Evolutionary conservation across 306 rosid species (phyloP).

Genomic region (Heteromeles arbutifolia): DNA sequence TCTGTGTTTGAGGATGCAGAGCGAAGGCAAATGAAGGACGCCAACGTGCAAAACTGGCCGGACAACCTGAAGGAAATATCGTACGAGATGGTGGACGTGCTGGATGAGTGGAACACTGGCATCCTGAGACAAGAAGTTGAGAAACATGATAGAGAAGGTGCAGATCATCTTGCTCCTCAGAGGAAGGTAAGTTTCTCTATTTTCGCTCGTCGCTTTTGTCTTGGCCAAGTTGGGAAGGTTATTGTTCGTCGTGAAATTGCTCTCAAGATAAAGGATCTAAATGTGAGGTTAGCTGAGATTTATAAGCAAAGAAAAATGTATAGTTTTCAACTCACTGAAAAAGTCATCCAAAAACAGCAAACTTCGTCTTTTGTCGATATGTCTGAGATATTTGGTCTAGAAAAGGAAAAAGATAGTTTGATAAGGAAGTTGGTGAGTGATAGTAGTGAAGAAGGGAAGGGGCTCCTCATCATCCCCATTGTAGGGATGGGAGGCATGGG

Average conservation of each 20-base stretch:
- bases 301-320: background rate
- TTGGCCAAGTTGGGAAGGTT: background rate
- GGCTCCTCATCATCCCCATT: background rate
- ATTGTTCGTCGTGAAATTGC: background rate
- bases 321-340: background rate
- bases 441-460: no score
- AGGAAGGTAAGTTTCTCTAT: slow-evolving; percentile 2
- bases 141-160: background rate
- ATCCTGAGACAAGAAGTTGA: background rate
- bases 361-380: background rate
- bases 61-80: background rate
- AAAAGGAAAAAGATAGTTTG: background rate
- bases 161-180: background rate
- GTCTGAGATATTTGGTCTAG: background rate
- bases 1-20: slow-evolving; percentile 12
- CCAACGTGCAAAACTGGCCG: background rate
- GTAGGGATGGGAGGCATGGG: background rate
- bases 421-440: background rate
- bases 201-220: background rate
- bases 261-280: background rate
- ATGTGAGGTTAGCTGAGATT: background rate
- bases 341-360: no score
- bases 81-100: slow-evolving; percentile 1
- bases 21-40: background rate
- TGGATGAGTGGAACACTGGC: slow-evolving; percentile 1